These are phyloP conservation scores for Candida michaelii DNA, from an alignment of 805 yeast genomes.

Conservation along the genomic window DNA sequence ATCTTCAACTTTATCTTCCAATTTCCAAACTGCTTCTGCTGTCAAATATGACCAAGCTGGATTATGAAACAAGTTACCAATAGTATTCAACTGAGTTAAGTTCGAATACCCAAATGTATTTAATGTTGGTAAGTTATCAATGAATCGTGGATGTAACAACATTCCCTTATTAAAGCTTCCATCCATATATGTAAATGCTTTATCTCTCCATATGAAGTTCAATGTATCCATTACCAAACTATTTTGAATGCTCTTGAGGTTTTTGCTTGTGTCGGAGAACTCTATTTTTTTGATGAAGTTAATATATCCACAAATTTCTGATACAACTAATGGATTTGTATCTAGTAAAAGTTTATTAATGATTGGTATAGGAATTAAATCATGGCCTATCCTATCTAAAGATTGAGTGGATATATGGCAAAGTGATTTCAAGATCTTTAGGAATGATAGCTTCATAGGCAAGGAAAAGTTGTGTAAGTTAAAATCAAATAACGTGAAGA, in stretches of 20 bases:
- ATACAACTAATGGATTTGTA: conserved; percentile 44
- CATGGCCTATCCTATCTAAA: neutral
- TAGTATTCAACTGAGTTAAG: conserved; percentile 24
- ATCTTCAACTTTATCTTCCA: conserved; percentile 42
- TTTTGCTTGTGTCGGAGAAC: conserved; percentile 6
- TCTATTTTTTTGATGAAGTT: conserved; percentile 37
- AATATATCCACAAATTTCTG: conserved; percentile 48
- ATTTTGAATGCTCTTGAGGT: conserved; percentile 27
- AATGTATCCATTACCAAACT: conserved; percentile 55
- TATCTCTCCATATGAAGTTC: conserved; percentile 57
- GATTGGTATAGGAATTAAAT: conserved; percentile 29
- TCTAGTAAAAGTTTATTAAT: conserved; percentile 41
- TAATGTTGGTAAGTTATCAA: conserved; percentile 28
- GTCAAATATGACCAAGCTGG: conserved; percentile 50
- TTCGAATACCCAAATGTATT: conserved; percentile 30
- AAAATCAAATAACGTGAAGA: conserved; percentile 2
- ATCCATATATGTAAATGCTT: conserved; percentile 41
- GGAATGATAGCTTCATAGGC: conserved; percentile 2
- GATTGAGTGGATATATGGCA: neutral
- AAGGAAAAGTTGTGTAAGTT: neutral
- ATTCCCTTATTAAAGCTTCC: conserved; percentile 39
- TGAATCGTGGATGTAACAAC: conserved; percentile 33
- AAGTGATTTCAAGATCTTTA: conserved; percentile 2
- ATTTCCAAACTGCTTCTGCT: conserved; percentile 42
- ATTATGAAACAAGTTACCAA: conserved; percentile 49